These are phyloP conservation scores for Neofusicoccum kwambonambiense DNA, from an alignment of 2,329 filamentous ascomycete species.

Conservation along the genomic window DNA sequence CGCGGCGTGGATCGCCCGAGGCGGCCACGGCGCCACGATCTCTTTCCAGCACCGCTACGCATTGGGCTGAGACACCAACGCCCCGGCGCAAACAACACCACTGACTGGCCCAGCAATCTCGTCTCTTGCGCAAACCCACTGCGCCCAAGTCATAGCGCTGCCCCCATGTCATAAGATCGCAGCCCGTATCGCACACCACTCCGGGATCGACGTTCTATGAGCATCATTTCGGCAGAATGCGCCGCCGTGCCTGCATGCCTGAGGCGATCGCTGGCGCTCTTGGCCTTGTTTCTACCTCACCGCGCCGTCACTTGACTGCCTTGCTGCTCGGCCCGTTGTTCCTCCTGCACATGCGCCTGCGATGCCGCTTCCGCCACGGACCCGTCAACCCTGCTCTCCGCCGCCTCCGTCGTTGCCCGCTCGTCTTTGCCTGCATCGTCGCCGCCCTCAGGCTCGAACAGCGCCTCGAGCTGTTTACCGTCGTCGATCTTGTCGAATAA, in stretches of 20 bases:
- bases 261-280: slow-evolving; percentile 27
- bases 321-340: slow-evolving; percentile 35
- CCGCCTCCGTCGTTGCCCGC: slow-evolving; percentile 32
- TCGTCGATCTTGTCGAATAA: slow-evolving; percentile 87
- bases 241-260: slow-evolving; percentile 20
- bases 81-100: slow-evolving; percentile 2
- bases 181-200: slow-evolving; percentile 14
- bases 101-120: slow-evolving; percentile 16
- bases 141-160: slow-evolving; percentile 7
- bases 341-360: slow-evolving; percentile 37
- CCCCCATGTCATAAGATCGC: slow-evolving; percentile 17
- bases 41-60: slow-evolving; percentile 9
- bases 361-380: slow-evolving; percentile 32
- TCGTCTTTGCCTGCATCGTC: slow-evolving; percentile 31
- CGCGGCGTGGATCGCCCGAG: slow-evolving; percentile 7
- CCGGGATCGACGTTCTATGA: slow-evolving; percentile 15
- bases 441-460: slow-evolving; percentile 45
- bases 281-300: slow-evolving; percentile 25
- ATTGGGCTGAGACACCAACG: slow-evolving; percentile 12
- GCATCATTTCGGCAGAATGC: slow-evolving; percentile 18
- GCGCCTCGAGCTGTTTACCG: slow-evolving; percentile 63
- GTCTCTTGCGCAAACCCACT: slow-evolving; percentile 12
- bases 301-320: slow-evolving; percentile 37
- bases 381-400: slow-evolving; percentile 36
- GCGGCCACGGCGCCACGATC: slow-evolving; percentile 11